Base-by-base conservation (phyloP, 192 early-diverging fungal genomes). In the Coemansia sp. region DNA sequence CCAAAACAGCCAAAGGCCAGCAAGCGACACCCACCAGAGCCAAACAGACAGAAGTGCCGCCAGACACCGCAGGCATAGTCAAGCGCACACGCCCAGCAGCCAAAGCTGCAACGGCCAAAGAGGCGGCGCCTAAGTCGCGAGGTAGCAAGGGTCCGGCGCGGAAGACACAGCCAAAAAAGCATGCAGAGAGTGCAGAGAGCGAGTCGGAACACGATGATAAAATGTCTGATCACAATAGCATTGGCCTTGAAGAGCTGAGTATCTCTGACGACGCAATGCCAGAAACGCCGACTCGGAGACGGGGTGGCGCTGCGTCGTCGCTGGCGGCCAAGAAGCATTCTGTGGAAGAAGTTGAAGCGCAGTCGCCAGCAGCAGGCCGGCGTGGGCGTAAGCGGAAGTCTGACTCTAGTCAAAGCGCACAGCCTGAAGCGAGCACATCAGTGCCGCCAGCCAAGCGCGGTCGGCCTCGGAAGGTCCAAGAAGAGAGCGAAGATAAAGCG, bases 341-440 rank as follows among this genome's bases (percentile, higher is more conserved):
- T 8, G 39, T 17, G 24, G 15, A n/a, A 5, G 52, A 56, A 15
- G n/a, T 65, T 12, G 62, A 45, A 32, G 14, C 37, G 4, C 35
- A 24, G 6, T n/a, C 45, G 21, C 25, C 14, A 37, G 15, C 41
- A 12, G 62, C 67, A 14, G 56, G 4, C 22, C 61, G 48, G 50
- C 70, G 72, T 15, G 72, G 72, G 23, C 72, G 66, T n/a, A 73
- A 73, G 61, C 72, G 72, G 48, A 64, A 64, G 39, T 39, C 65
- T 4, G 62, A 47, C 2, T 9, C 25, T 24, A 50, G 17, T 4
- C 50, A 45, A 2, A 38, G 24, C 23, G 65, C 27, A 24, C 35
- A 38, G 14, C 45, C 39, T 6, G 37, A 50, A 3, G 55, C 38
- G 2, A 25, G 41, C 35, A 39, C 17, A 22, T 24, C 51, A 7